Conservation (phyloP, 2,329 filamentous ascomycete genomes). For the Fusarium sp. region DNA sequence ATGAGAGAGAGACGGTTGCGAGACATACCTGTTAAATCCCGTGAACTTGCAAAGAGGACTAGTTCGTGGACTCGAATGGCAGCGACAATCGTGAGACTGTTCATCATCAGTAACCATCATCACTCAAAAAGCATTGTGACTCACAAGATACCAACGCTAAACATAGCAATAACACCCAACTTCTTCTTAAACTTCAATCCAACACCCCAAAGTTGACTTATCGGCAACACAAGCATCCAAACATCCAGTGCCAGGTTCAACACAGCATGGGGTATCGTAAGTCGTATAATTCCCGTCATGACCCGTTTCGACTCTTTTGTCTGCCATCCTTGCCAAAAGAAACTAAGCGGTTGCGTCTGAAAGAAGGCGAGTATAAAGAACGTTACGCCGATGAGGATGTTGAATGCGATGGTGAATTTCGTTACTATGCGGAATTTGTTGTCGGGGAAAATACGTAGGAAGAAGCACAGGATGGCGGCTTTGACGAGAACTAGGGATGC, state of each 20-base stretch:
- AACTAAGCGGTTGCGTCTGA: background rate
- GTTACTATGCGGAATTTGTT: constrained; percentile 2
- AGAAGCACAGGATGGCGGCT: constrained; percentile 17
- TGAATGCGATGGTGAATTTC: constrained; percentile 6
- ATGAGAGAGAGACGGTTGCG: fast-evolving
- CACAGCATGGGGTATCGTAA: constrained; percentile 5
- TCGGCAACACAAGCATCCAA: constrained; percentile 26
- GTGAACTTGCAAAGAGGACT: constrained; percentile 2
- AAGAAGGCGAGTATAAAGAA: constrained; percentile 3
- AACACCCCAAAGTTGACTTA: constrained; percentile 20
- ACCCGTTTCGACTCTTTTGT: background rate
- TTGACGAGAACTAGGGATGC: background rate
- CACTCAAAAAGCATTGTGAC: fast-evolving
- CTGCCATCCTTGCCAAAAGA: constrained; percentile 28
- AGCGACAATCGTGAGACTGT: constrained; percentile 19
- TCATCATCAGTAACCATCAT: background rate
- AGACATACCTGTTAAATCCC: constrained; percentile 3
- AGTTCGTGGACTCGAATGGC: constrained; percentile 13
- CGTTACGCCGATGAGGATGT: fast-evolving
- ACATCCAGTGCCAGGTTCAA: constrained; percentile 17
- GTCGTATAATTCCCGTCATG: background rate
- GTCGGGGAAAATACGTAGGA: constrained; percentile 22
- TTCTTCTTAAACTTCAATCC: constrained; percentile 26
- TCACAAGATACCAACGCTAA: constrained; percentile 31
- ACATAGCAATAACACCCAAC: constrained; percentile 30